These are phyloP conservation scores for Kwoniella shivajii DNA, from an alignment of 1,284 basidiomycete species.

Conservation along the genomic window DNA sequence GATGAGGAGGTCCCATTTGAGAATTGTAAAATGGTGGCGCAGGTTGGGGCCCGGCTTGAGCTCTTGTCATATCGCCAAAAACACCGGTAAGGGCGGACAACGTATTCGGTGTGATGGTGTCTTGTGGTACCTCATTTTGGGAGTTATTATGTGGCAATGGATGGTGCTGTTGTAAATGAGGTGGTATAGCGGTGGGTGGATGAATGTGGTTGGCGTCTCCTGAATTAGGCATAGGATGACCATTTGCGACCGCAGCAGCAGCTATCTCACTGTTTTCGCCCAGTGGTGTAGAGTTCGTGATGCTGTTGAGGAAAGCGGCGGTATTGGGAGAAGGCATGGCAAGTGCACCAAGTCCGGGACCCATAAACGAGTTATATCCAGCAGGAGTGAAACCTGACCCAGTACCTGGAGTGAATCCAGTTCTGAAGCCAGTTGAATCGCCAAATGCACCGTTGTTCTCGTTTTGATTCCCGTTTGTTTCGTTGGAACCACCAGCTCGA, in stretches of 20 bases:
- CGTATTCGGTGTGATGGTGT: conserved; percentile 89
- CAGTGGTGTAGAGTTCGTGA: conserved; percentile 69
- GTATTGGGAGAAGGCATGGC: conserved; percentile 88
- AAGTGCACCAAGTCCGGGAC: conserved; percentile 45
- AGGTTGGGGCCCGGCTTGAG: conserved; percentile 10
- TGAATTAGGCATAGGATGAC: conserved; percentile 1
- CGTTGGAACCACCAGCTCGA: conserved; percentile 9
- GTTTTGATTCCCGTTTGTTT: conserved; percentile 27
- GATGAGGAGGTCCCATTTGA: conserved; percentile 25
- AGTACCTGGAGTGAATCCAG: conserved; percentile 68
- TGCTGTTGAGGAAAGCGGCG: conserved; percentile 87
- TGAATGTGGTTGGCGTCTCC: conserved; percentile 13
- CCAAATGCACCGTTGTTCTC: conserved; percentile 60
- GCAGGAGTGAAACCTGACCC: conserved; percentile 76
- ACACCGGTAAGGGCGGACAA: conserved; percentile 77
- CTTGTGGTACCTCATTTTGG: conserved; percentile 34
- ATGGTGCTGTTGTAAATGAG: conserved; percentile 40
- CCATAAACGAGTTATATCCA: conserved; percentile 50
- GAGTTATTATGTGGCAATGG: conserved; percentile 36
- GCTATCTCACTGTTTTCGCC: conserved; percentile 31
- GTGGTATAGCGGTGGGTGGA: conserved; percentile 38
- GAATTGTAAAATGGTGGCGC: conserved; percentile 24
- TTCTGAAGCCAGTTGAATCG: conserved; percentile 67
- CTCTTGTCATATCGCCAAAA: conserved; percentile 56
- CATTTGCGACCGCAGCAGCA: conserved; percentile 8